Percentiles rank a stretch among this genome's conserved stretches.
These are phyloP conservation scores for Camelina hispida DNA, from an alignment of 345 rosid genomes.

Conservation along the genomic window DNA sequence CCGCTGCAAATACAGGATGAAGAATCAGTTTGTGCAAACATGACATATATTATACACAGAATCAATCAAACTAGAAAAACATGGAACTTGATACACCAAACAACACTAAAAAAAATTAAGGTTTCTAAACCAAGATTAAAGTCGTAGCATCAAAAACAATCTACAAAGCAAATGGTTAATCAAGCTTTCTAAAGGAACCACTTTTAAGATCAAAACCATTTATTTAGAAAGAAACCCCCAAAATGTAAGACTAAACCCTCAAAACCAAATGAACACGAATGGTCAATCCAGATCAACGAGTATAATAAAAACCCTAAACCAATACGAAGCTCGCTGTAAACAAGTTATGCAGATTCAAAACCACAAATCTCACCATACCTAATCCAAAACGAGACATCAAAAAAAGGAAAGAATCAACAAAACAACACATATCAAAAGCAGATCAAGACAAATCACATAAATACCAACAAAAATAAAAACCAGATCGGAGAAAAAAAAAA, in stretches of 20 bases:
- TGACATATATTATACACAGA: neutral
- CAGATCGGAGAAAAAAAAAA: conserved; percentile 33
- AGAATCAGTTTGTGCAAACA: neutral
- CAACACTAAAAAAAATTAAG: neutral
- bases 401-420: neutral
- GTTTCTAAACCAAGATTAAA: neutral
- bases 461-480: neutral
- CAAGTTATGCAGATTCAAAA: conserved; percentile 20
- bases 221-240: neutral
- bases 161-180: neutral
- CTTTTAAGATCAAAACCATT: neutral
- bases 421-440: neutral
- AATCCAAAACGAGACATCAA: conserved; percentile 16
- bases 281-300: conserved; percentile 5
- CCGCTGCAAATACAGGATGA: conserved; percentile 54
- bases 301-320: neutral
- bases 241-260: no score
- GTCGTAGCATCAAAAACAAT: neutral
- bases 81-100: conserved; percentile 18
- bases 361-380: conserved; percentile 3
- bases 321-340: no score
- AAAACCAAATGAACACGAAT: neutral
- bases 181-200: neutral
- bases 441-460: conserved; percentile 20
- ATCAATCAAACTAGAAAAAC: conserved; percentile 9